Evolutionary conservation across 805 yeast genomes (phyloP).

Genomic region (Helenozyma rhizophorensis): DNA sequence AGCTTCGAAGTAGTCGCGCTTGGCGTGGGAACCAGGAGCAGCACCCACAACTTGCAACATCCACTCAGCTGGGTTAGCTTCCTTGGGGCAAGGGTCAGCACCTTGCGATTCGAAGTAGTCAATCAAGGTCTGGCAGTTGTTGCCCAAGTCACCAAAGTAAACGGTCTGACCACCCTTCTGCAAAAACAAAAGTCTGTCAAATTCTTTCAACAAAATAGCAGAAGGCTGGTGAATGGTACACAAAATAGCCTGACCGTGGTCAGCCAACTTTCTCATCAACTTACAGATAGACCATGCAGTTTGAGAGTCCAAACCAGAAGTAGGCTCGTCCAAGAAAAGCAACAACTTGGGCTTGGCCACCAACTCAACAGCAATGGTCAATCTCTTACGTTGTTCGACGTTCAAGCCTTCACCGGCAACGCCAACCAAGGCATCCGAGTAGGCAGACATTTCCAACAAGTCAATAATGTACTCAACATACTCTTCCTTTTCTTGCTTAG

Average conservation of each 20-base stretch:
- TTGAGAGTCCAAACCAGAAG: slow-evolving; percentile 69
- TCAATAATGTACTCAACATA: slow-evolving; percentile 68
- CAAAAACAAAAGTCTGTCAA: slow-evolving; percentile 62
- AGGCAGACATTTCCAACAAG: slow-evolving; percentile 62
- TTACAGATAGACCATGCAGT: slow-evolving; percentile 68
- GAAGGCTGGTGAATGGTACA: slow-evolving; percentile 81
- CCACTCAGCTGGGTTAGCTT: slow-evolving; percentile 45
- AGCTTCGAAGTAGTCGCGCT: slow-evolving; percentile 68
- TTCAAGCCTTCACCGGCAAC: slow-evolving; percentile 57
- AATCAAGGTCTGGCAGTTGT: slow-evolving; percentile 52
- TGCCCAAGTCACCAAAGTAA: slow-evolving; percentile 78
- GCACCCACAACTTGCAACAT: slow-evolving; percentile 85
- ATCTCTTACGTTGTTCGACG: slow-evolving; percentile 20
- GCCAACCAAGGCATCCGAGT: slow-evolving; percentile 80
- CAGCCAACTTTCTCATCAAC: slow-evolving; percentile 61
- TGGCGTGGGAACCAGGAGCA: slow-evolving; percentile 74
- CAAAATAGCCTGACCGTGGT: slow-evolving; percentile 69
- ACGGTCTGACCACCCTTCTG: slow-evolving; percentile 77
- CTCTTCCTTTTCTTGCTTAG: slow-evolving; percentile 54
- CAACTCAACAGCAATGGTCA: slow-evolving; percentile 66
- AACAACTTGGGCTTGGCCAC: slow-evolving; percentile 65
- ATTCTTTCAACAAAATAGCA: slow-evolving; percentile 62
- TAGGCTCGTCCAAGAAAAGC: slow-evolving; percentile 67
- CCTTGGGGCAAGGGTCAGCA: slow-evolving; percentile 53
- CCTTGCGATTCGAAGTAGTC: slow-evolving; percentile 69